These are phyloP conservation scores for Salisapilia sapeloensis DNA, from an alignment of 352 stramenopile genomes.

Conservation along the genomic window DNA sequence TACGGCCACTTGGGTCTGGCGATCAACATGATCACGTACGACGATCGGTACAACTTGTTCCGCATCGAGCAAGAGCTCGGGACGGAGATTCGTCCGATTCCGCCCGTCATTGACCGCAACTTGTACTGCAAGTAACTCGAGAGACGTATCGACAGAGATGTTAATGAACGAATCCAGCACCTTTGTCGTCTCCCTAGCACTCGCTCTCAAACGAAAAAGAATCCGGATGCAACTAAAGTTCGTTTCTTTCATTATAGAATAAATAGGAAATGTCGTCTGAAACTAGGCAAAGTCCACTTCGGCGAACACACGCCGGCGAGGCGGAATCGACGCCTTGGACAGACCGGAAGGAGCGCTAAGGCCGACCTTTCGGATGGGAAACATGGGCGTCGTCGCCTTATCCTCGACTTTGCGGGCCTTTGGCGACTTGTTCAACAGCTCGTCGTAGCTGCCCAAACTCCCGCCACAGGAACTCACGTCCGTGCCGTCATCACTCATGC, in stretches of 20 bases:
- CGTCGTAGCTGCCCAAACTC: background rate
- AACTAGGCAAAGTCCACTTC: conserved; percentile 45
- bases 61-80: conserved; percentile 98
- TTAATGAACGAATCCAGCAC: no score
- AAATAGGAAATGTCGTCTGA: no score
- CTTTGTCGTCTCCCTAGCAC: background rate
- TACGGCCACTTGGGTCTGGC: conserved; percentile 98
- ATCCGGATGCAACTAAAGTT: background rate
- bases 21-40: conserved; percentile 99
- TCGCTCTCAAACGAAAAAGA: background rate
- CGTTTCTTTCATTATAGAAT: conserved; percentile 3
- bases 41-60: conserved; percentile 96
- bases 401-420: conserved; percentile 50
- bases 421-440: conserved; percentile 8
- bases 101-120: conserved; percentile 95
- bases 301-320: conserved; percentile 46
- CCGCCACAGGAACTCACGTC: background rate
- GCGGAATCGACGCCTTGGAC: conserved; percentile 14
- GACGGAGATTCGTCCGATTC: conserved; percentile 98
- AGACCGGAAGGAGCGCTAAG: conserved; percentile 7
- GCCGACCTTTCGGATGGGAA: conserved; percentile 18
- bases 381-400: conserved; percentile 21
- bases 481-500: background rate
- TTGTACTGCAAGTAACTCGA: conserved; percentile 89
- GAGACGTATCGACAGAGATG: background rate